These are phyloP conservation scores for Sambucus nigra DNA, from an alignment of 129 eudicot species.

Conservation along the genomic window DNA sequence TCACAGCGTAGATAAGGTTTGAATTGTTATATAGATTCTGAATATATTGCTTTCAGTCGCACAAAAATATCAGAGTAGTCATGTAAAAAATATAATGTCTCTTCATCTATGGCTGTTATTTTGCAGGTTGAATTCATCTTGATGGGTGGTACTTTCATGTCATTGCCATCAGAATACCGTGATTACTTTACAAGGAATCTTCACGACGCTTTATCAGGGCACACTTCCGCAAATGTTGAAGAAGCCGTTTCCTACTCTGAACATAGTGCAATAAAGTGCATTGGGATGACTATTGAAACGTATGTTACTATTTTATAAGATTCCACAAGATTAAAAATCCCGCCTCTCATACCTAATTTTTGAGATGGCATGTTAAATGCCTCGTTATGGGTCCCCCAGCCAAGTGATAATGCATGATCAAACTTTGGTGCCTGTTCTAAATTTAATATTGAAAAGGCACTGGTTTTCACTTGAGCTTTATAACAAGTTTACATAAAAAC, in stretches of 20 bases:
- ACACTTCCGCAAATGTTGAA: slow-evolving; percentile 94
- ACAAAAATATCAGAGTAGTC: background rate
- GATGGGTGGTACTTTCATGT: slow-evolving; percentile 99
- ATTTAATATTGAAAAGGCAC: too few species aligned
- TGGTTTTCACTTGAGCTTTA: too few species aligned
- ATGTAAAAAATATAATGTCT: background rate
- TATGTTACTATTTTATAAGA: slow-evolving; percentile 19
- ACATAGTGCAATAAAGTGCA: slow-evolving; percentile 91
- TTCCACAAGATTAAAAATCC: background rate
- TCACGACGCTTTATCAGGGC: slow-evolving; percentile 97
- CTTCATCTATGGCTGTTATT: slow-evolving; percentile 2
- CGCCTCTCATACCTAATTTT: slow-evolving; percentile 3
- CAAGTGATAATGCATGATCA: background rate
- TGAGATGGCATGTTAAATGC: background rate
- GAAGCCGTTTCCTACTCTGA: slow-evolving; percentile 96
- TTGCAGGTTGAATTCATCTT: slow-evolving; percentile 84
- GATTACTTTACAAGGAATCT: slow-evolving; percentile 90
- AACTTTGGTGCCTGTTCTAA: background rate
- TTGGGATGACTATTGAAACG: slow-evolving; percentile 99
- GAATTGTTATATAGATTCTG: background rate
- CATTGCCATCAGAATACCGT: slow-evolving; percentile 89
- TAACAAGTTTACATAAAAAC: too few species aligned
- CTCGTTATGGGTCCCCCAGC: background rate
- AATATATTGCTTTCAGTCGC: background rate
- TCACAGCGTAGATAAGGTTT: slow-evolving; percentile 93